phyloP scores from a whole-genome alignment of 352 stramenopile genomes.

The Phytophthora pinifolia region DNA sequence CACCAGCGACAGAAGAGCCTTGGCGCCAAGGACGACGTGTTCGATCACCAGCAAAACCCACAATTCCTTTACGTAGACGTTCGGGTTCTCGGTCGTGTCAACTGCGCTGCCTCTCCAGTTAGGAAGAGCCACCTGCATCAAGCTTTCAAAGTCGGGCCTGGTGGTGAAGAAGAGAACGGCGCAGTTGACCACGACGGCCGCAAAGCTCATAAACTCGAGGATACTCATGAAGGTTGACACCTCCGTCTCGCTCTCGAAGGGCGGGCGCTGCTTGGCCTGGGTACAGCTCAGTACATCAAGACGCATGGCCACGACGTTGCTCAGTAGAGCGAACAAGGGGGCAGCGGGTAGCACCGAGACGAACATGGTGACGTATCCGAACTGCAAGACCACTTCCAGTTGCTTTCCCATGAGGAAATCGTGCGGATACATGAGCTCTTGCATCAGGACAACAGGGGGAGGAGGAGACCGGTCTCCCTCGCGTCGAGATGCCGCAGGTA shows the following conservation, averaged over 20 bases:
- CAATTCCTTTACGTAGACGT: conserved; percentile 52
- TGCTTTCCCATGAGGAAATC: conserved; percentile 79
- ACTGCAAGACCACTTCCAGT: conserved; percentile 84
- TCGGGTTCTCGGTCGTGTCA: conserved; percentile 10
- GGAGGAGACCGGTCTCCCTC: conserved; percentile 13
- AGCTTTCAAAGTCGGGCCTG: conserved; percentile 59
- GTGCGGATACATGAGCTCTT: conserved; percentile 72
- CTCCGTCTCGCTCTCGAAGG: conserved; percentile 80
- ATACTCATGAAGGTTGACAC: conserved; percentile 92
- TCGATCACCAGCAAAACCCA: conserved; percentile 66
- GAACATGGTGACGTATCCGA: conserved; percentile 96
- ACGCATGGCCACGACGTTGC: conserved; percentile 88
- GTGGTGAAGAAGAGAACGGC: conserved; percentile 75
- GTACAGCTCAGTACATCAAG: conserved; percentile 83
- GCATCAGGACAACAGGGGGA: conserved; percentile 53
- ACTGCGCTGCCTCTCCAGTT: conserved; percentile 12
- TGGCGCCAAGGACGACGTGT: conserved; percentile 62
- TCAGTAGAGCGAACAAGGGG: conserved; percentile 84
- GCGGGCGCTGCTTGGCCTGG: conserved; percentile 67
- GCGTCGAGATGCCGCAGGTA: not conserved
- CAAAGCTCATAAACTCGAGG: conserved; percentile 91
- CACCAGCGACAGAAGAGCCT: conserved; percentile 60
- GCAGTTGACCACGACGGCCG: conserved; percentile 75
- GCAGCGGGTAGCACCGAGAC: conserved; percentile 90
- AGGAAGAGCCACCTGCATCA: conserved; percentile 27